Evolutionary conservation across 176 grass and related monocot genomes (phyloP).

Genomic region (Saccharum officinarum): DNA sequence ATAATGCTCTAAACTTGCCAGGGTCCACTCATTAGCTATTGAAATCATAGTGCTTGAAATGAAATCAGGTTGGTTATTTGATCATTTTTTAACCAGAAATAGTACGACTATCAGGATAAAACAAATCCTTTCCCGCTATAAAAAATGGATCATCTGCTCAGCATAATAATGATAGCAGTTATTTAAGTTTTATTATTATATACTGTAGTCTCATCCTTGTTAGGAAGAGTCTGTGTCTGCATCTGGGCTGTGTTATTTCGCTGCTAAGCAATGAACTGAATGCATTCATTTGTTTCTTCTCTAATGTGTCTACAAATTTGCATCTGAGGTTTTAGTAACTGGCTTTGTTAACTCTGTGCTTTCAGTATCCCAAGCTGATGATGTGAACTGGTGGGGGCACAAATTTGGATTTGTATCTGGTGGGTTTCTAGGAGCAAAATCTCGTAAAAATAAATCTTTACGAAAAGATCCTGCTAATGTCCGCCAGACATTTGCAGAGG

Average conservation of each 20-base stretch:
- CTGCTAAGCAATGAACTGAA: background rate
- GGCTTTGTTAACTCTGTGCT: conserved; percentile 8
- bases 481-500: conserved; percentile 79
- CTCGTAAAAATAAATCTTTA: conserved; percentile 52
- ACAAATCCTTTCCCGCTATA: background rate
- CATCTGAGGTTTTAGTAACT: conserved; percentile 21
- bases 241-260: background rate
- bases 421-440: conserved; percentile 81
- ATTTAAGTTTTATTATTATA: background rate
- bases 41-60: background rate
- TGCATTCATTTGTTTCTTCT: background rate
- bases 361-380: conserved; percentile 60
- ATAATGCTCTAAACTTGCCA: background rate
- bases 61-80: background rate
- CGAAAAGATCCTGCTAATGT: conserved; percentile 42
- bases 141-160: background rate
- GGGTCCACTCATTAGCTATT: background rate
- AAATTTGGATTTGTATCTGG: conserved; percentile 77
- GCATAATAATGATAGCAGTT: background rate
- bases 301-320: background rate
- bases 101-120: background rate
- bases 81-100: background rate
- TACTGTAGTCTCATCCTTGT: background rate
- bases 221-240: background rate
- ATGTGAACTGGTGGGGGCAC: conserved; percentile 92